Conservation (phyloP, 495 filamentous ascomycete species). For the Letharia columbiana region DNA sequence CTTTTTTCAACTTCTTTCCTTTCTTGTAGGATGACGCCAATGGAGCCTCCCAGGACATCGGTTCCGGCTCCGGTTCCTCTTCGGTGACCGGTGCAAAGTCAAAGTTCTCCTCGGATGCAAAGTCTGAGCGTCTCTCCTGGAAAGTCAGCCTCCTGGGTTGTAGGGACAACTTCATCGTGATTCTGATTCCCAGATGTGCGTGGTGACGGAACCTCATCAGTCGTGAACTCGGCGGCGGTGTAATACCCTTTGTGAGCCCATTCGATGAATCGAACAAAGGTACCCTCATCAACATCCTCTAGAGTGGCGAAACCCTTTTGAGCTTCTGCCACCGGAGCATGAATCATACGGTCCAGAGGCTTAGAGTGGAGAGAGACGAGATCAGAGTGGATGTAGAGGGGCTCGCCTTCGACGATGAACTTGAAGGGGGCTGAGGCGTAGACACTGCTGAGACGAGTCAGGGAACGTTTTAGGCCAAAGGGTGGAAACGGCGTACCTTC, state of each 20-base stretch:
- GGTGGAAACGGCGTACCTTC: background rate
- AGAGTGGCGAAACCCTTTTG: constrained; percentile 15
- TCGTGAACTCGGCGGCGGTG: constrained; percentile 1
- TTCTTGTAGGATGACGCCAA: background rate
- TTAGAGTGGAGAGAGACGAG: constrained; percentile 18
- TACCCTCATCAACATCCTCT: constrained; percentile 16
- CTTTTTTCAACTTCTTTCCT: background rate
- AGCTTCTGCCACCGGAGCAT: constrained; percentile 18
- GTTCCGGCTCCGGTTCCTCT: too few species aligned
- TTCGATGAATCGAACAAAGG: constrained; percentile 22
- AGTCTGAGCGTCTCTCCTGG: too few species aligned
- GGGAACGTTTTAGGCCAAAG: too few species aligned
- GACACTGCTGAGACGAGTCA: constrained; percentile 1
- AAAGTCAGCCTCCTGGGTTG: background rate
- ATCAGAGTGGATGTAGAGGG: constrained; percentile 20
- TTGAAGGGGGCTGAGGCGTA: constrained; percentile 22
- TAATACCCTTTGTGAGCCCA: constrained; percentile 23
- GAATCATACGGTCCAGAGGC: constrained; percentile 23
- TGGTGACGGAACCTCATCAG: background rate
- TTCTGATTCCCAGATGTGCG: background rate
- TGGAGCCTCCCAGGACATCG: too few species aligned
- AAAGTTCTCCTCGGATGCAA: too few species aligned
- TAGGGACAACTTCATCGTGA: background rate
- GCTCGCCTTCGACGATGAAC: constrained; percentile 22
- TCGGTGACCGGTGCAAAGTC: too few species aligned